These are phyloP conservation scores for Fistulinella prunicolor DNA, from an alignment of 768 basidiomycete genomes.

Conservation along the genomic window DNA sequence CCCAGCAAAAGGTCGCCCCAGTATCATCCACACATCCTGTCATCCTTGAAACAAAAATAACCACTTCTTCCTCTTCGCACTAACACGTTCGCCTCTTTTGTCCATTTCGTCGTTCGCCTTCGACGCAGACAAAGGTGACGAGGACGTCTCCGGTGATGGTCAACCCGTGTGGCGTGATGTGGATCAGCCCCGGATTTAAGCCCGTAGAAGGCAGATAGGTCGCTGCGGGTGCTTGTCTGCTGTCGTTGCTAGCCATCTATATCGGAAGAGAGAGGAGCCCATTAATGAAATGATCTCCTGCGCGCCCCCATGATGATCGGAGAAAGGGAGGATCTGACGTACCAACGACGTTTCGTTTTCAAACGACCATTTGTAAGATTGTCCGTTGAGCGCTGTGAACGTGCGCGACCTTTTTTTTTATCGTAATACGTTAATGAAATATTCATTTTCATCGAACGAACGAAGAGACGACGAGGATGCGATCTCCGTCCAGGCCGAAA, in stretches of 20 bases:
- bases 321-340: slow-evolving; percentile 5
- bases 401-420: slow-evolving; percentile 26
- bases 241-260: slow-evolving; percentile 34
- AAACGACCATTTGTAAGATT: slow-evolving; percentile 35
- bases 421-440: background rate
- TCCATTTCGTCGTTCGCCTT: slow-evolving; percentile 31
- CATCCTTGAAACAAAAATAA: too few species aligned
- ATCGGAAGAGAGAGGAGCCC: background rate
- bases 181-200: slow-evolving; percentile 29
- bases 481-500: too few species aligned
- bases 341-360: slow-evolving; percentile 33
- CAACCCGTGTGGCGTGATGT: slow-evolving; percentile 32
- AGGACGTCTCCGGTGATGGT: slow-evolving; percentile 34
- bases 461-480: too few species aligned
- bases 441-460: background rate
- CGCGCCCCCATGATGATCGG: too few species aligned
- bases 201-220: slow-evolving; percentile 27
- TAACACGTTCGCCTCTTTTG: slow-evolving; percentile 19
- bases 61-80: too few species aligned
- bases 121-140: slow-evolving; percentile 32
- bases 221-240: slow-evolving; percentile 31
- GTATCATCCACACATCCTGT: too few species aligned
- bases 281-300: background rate
- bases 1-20: too few species aligned
- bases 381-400: slow-evolving; percentile 33